phyloP scores from a whole-genome alignment of 805 yeast genomes.

The Starmerella apicola region DNA sequence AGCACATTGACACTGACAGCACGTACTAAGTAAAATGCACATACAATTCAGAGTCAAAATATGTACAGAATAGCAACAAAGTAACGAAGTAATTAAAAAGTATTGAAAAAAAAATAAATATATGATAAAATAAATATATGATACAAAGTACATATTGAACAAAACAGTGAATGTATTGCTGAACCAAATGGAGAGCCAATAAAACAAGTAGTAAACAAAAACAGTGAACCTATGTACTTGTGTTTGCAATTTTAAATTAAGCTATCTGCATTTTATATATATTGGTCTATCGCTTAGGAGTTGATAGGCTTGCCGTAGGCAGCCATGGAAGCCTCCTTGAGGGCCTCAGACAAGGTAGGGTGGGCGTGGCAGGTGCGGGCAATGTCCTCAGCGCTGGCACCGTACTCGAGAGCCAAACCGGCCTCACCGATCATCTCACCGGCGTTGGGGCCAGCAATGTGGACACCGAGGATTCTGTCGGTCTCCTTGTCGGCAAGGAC shows the following conservation, averaged over 20 bases:
- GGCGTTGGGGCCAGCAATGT: constrained; percentile 95
- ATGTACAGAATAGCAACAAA: too few relatives aligned
- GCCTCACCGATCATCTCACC: constrained; percentile 99
- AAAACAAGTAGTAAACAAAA: not conserved
- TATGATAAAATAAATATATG: too few relatives aligned
- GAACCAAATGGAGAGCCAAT: too few relatives aligned
- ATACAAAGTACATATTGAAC: too few relatives aligned
- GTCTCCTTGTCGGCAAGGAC: constrained; percentile 93
- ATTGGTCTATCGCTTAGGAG: constrained; percentile 36
- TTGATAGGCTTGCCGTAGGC: constrained; percentile 86
- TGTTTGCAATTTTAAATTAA: not conserved
- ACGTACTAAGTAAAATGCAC: too few relatives aligned
- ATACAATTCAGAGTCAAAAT: too few relatives aligned
- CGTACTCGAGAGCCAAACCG: constrained; percentile 94
- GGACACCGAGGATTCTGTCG: constrained; percentile 90
- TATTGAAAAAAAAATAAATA: too few relatives aligned
- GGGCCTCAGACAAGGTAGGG: constrained; percentile 95
- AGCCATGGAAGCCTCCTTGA: constrained; percentile 94
- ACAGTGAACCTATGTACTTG: not conserved
- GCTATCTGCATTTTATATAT: not conserved
- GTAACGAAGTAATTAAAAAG: too few relatives aligned
- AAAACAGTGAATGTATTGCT: too few relatives aligned
- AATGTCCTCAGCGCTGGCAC: constrained; percentile 95
- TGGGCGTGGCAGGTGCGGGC: constrained; percentile 98
- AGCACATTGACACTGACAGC: too few relatives aligned